Base-by-base conservation (phyloP, 108 stramenopile species). In the Nitzschia palea region DNA sequence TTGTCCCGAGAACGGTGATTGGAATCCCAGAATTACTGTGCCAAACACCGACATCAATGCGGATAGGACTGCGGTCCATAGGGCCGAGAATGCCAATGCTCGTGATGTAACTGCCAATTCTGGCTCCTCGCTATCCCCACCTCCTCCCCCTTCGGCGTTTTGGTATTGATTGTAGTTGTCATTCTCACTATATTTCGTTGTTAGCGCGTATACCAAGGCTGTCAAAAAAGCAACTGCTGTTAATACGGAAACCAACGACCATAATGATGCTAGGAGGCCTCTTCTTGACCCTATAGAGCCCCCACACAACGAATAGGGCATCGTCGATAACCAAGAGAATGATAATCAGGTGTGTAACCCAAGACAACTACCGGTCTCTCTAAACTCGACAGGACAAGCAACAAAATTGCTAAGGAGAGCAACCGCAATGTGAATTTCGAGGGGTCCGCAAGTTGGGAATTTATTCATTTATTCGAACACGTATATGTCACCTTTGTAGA, bases 41-140 rank as follows among this genome's bases (percentile, higher is more conserved):
- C 93, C 93, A 68, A 86, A 90, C 0, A 86, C 60, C 0, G 75
- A 75, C 32, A 94, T 52, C n/a, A 91, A 76, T 9, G 77, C 73
- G 8, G 90, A 80, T 28, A 94, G 60, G 0, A 88, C 85, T 8
- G 85, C 88, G 9, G 90, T 90, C 93, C 93, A 94, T 26, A 90
- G 48, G 0, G 88, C 90, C 4, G 88, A 78, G 63, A 94, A 89
- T 6, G 84, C 86, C 79, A 94, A 73, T 23, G 90, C 93, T 54
- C 93, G 48, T 25, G 86, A 86, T 22, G 93, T 92, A 1, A 92
- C 85, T 9, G 81, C 83, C 20, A 91, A 15, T 61, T 71, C 65
- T 36, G 76, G 67, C n/a, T 65, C 54, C 27, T 69, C 68, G 17
- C 28, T 43, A 23, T 76, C 73, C 2, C 63, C 54, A 35, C 67